These are phyloP conservation scores for Tulasnella sp. DNA, from an alignment of 768 basidiomycete genomes.

Conservation along the genomic window DNA sequence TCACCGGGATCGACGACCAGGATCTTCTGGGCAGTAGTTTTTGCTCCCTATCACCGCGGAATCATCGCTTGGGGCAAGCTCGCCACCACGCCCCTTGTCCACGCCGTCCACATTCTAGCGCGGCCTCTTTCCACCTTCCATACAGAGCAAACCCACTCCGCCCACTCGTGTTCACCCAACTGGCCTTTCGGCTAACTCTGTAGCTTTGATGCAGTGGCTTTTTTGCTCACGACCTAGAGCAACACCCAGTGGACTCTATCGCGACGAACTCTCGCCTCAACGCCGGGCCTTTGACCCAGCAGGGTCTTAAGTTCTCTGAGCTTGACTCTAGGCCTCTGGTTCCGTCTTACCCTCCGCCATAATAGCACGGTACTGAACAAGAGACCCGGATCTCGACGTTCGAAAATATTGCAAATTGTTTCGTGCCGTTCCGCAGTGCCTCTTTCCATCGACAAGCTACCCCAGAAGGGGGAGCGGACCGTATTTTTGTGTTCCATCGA, in stretches of 20 bases:
- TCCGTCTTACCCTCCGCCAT: not conserved
- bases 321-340: not conserved
- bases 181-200: slow-evolving; percentile 2
- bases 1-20: not conserved
- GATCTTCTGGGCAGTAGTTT: not conserved
- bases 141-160: not conserved
- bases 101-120: slow-evolving; percentile 1
- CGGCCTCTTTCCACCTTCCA: slow-evolving; percentile 1
- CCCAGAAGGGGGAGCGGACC: slow-evolving; percentile 1
- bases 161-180: not conserved
- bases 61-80: not conserved
- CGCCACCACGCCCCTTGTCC: not conserved
- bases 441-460: not conserved
- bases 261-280: slow-evolving; percentile 9
- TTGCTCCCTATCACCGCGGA: not conserved
- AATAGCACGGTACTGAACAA: not conserved
- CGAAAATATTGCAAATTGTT: not conserved
- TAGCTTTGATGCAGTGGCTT: not conserved
- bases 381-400: not conserved
- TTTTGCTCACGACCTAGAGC: not conserved
- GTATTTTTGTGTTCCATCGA: not conserved
- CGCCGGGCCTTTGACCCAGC: not conserved
- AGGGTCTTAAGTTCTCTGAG: not conserved
- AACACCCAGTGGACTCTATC: not conserved
- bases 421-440: not conserved